Evolutionary conservation across 1,284 basidiomycete genomes (phyloP).

Genomic region (Taiwanofungus camphoratus): DNA sequence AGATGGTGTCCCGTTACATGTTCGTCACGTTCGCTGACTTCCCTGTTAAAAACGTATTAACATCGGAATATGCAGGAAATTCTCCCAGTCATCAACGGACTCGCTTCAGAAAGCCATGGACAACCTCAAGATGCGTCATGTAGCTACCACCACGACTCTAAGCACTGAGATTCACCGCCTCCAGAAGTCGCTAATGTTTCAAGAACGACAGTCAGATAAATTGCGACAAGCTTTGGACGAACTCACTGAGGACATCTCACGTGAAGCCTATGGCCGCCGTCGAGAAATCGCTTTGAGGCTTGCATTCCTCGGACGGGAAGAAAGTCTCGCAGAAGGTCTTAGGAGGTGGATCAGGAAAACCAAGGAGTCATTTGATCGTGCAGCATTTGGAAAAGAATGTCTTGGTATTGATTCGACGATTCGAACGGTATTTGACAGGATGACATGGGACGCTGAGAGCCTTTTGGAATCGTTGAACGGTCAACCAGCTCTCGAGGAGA

Average conservation of each 20-base stretch:
- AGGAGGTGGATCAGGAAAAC: constrained; percentile 49
- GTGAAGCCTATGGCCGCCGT: constrained; percentile 71
- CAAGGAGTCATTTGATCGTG: constrained; percentile 36
- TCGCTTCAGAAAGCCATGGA: constrained; percentile 62
- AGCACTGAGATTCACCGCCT: constrained; percentile 36
- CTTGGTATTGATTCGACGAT: constrained; percentile 16
- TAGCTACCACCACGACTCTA: constrained; percentile 57
- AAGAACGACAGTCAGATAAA: constrained; percentile 40
- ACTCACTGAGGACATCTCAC: constrained; percentile 64
- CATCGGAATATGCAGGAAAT: constrained; percentile 53
- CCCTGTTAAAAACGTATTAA: not conserved
- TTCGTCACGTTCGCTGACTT: constrained; percentile 27
- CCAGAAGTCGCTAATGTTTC: constrained; percentile 39
- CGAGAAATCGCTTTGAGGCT: constrained; percentile 70
- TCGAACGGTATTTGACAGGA: constrained; percentile 30
- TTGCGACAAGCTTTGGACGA: constrained; percentile 66
- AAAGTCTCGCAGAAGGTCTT: constrained; percentile 51
- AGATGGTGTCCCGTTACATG: constrained; percentile 89
- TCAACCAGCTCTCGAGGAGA: constrained; percentile 20
- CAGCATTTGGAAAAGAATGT: constrained; percentile 12
- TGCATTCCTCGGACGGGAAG: constrained; percentile 63
- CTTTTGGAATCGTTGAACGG: constrained; percentile 44
- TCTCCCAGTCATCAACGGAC: constrained; percentile 77
- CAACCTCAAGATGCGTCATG: constrained; percentile 54
- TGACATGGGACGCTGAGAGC: constrained; percentile 44